Evolutionary conservation across 768 basidiomycete species (phyloP), one percentile per base, ranked within the genome.

Genomic region (Pholiota molesta): DNA sequence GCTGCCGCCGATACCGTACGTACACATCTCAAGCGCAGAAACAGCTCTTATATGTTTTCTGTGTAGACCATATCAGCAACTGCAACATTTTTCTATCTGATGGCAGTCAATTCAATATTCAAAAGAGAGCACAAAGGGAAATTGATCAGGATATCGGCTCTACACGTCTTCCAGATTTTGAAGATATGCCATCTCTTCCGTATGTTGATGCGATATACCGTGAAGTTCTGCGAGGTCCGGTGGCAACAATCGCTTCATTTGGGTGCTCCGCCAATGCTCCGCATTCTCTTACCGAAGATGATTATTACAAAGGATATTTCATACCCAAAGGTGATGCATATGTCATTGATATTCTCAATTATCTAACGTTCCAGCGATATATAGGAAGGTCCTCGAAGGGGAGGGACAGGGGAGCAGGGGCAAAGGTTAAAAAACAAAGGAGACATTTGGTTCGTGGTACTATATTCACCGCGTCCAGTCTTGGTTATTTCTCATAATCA

Each of bases 261-360:
- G 39, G 59, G 29, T 33, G 51, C 23, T 21, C 51, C 59, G 26
- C 59, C 29, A 51, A n/a, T 33, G 51, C 23, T 21, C 51, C 59
- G 26, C 59, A 60, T 54, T 51, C 37, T 3, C 9, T 33, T 26
- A 42, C 52, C 2, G 37, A 52, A 53, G 59, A 52, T 13, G 59
- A 60, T 9, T 40, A 53, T 42, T 60, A 54, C 39, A 60, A 60
- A 23, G 59, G 59, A 33, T 60, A 60, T 45, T 44, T 54, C 16
- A 60, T 60, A 39, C 59, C 59, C 2, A 58, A 58, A 37, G 57
- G 57, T 58, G 35, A 37, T 13, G 35, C 35, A 37, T 37, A 16
- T 16, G 14, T 37, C 35, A 37, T 37, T 37, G 3, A 3, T 13
- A 37, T 37, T 13, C 13, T 13, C 13, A 37, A 11, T 37, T 37